A percentile compares a stretch with the other conserved stretches of the same genome.
Conservation (phyloP, 177 flowering plant genomes). For the Vitis hybrid region DNA sequence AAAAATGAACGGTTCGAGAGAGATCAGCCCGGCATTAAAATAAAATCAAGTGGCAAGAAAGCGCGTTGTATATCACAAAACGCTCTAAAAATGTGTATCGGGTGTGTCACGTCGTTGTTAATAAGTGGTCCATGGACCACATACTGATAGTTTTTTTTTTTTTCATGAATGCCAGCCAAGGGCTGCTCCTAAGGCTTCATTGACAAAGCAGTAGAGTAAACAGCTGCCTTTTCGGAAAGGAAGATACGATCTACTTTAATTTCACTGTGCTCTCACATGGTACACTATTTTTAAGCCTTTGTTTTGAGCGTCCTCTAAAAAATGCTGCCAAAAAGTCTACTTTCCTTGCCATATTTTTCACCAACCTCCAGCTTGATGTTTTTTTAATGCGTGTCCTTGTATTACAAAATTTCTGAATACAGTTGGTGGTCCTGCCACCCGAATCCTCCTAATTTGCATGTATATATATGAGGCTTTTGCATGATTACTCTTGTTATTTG, state of each 20-base stretch:
- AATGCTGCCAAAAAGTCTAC: slow-evolving; percentile 22
- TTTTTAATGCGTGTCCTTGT: slow-evolving; percentile 1
- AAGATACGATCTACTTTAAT: slow-evolving; percentile 9
- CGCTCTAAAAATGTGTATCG: too few relatives aligned
- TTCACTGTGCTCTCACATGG: slow-evolving; percentile 23
- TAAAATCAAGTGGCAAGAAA: too few relatives aligned
- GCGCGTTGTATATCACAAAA: too few relatives aligned
- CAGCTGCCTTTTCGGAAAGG: slow-evolving; percentile 10
- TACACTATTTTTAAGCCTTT: background rate
- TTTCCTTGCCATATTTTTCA: slow-evolving; percentile 11
- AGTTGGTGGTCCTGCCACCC: background rate
- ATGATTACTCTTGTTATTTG: too few relatives aligned
- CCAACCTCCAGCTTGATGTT: slow-evolving; percentile 3
- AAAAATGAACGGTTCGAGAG: too few relatives aligned
- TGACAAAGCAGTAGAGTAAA: background rate
- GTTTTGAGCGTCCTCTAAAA: background rate
- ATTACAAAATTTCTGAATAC: background rate
- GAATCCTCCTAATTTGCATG: too few relatives aligned
- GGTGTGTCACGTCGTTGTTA: background rate
- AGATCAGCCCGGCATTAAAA: too few relatives aligned
- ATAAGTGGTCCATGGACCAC: slow-evolving; percentile 12
- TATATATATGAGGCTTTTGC: too few relatives aligned
- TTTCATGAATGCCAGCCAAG: background rate
- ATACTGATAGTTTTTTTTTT: too few relatives aligned
- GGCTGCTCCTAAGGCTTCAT: background rate